Evolutionary conservation across 2,329 filamentous ascomycete genomes (phyloP).

Genomic region (Blastomyces parvus): DNA sequence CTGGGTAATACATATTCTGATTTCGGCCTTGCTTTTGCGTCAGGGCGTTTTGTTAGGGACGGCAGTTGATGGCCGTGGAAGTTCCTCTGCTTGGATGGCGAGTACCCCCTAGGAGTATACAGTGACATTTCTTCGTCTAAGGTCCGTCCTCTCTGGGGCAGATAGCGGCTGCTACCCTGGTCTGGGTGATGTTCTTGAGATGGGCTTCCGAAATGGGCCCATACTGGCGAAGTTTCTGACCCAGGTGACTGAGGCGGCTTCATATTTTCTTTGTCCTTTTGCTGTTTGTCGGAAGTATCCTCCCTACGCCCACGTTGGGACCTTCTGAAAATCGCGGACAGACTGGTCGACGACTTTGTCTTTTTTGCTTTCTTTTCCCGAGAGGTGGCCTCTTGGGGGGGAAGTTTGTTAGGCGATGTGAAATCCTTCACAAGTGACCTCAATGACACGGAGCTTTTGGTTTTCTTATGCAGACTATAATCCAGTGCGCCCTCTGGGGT

Average conservation of each 20-base stretch:
- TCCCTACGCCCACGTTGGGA: conserved; percentile 60
- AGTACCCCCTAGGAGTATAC: conserved; percentile 52
- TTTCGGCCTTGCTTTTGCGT: conserved; percentile 42
- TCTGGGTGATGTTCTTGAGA: conserved; percentile 17
- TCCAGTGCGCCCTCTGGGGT: conserved; percentile 30
- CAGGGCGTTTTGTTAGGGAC: conserved; percentile 30
- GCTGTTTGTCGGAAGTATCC: conserved; percentile 40
- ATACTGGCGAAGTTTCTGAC: conserved; percentile 59
- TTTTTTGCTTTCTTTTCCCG: conserved; percentile 48
- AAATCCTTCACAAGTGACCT: conserved; percentile 38
- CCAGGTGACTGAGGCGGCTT: conserved; percentile 47
- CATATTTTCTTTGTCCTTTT: conserved; percentile 73
- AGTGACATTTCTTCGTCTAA: conserved; percentile 47
- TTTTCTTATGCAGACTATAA: conserved; percentile 42
- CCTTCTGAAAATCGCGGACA: conserved; percentile 65
- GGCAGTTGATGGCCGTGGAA: conserved; percentile 47
- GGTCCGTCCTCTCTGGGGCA: conserved; percentile 37
- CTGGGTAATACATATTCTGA: conserved; percentile 40
- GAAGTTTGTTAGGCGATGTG: conserved; percentile 22
- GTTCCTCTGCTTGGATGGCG: conserved; percentile 53
- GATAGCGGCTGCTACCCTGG: conserved; percentile 30
- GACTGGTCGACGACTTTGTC: conserved; percentile 71
- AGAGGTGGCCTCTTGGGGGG: not conserved
- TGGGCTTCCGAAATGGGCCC: conserved; percentile 58
- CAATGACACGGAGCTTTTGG: conserved; percentile 45